These are phyloP conservation scores for Calamus simplicifolius DNA, from an alignment of 176 grass and related monocot genomes.

Conservation along the genomic window DNA sequence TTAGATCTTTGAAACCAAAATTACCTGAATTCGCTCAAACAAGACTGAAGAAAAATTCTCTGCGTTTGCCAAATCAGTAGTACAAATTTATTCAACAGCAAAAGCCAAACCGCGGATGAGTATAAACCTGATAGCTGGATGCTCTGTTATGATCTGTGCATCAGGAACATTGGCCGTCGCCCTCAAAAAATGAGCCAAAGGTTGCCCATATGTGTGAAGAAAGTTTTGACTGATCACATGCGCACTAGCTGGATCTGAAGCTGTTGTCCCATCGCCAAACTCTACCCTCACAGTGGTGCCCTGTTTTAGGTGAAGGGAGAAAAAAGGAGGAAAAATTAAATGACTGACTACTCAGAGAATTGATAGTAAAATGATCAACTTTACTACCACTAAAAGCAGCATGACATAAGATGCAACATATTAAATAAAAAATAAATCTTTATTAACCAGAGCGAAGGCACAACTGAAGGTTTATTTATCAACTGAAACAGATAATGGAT, in stretches of 20 bases:
- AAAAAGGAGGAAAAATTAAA: slow-evolving; percentile 3
- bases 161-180: slow-evolving; percentile 65
- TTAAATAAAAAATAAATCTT: too few species aligned
- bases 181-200: slow-evolving; percentile 78
- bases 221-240: slow-evolving; percentile 86
- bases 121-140: slow-evolving; percentile 53
- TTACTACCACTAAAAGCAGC: too few species aligned
- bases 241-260: slow-evolving; percentile 68
- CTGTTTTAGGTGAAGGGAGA: slow-evolving; percentile 30
- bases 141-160: slow-evolving; percentile 76
- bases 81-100: neutral
- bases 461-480: too few species aligned
- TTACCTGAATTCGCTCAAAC: too few species aligned
- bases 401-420: too few species aligned
- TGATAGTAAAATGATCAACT: too few species aligned
- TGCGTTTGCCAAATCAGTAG: too few species aligned
- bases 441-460: too few species aligned
- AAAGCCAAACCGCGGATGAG: neutral
- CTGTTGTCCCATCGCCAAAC: slow-evolving; percentile 69
- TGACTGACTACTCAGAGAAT: too few species aligned
- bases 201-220: slow-evolving; percentile 79
- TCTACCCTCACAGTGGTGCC: slow-evolving; percentile 94
- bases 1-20: too few species aligned
- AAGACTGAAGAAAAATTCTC: too few species aligned
- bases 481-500: too few species aligned